Conservation (phyloP, 2,329 filamentous ascomycete species). For the Aspergillus sp. region DNA sequence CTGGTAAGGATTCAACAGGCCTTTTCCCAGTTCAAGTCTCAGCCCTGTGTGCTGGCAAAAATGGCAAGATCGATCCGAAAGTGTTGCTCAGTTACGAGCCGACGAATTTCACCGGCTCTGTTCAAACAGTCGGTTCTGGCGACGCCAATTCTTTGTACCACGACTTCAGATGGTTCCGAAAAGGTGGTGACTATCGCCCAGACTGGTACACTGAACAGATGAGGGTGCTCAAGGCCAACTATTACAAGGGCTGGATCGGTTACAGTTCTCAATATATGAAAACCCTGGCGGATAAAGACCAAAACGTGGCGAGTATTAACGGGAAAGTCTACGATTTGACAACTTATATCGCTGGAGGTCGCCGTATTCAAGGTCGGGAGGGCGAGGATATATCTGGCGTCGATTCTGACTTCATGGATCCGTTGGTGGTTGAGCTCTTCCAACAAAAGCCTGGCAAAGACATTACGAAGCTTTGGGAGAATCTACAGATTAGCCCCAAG, state of each 20-base stretch:
- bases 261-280: conserved; percentile 77
- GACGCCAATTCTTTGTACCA: conserved; percentile 82
- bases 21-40: conserved; percentile 95
- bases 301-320: conserved; percentile 76
- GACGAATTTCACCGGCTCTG: conserved; percentile 70
- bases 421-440: conserved; percentile 73
- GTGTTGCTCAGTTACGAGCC: conserved; percentile 84
- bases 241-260: conserved; percentile 82
- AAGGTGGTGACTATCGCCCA: conserved; percentile 74
- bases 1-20: conserved; percentile 79
- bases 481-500: conserved; percentile 58
- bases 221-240: conserved; percentile 71
- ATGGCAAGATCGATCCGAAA: conserved; percentile 63
- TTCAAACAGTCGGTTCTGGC: conserved; percentile 61
- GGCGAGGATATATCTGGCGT: conserved; percentile 53
- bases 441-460: conserved; percentile 72
- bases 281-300: conserved; percentile 63
- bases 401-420: conserved; percentile 78
- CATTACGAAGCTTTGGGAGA: conserved; percentile 78
- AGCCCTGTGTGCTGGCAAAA: conserved; percentile 78
- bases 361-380: conserved; percentile 58
- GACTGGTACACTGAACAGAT: conserved; percentile 95
- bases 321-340: conserved; percentile 85
- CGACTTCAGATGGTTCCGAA: conserved; percentile 79
- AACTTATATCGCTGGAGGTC: conserved; percentile 74